These are phyloP conservation scores for Verticillium zaregamsianum DNA, from an alignment of 2,329 filamentous ascomycete genomes.

Conservation along the genomic window DNA sequence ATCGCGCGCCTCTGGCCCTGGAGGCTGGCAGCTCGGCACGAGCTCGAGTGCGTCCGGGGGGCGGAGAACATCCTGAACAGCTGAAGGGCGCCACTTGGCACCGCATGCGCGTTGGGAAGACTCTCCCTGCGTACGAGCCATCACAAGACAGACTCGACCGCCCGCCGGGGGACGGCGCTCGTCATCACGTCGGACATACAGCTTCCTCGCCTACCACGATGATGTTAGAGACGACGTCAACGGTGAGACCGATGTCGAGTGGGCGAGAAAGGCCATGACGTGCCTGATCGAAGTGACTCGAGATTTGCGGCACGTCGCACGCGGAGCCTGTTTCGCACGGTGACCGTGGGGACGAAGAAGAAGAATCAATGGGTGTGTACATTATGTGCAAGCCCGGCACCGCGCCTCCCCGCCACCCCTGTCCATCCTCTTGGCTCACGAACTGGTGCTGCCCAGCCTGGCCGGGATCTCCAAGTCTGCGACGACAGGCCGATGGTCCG, in stretches of 20 bases:
- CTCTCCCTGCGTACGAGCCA: not conserved
- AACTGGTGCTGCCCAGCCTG: not conserved
- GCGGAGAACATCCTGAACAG: not conserved
- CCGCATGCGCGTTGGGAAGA: not conserved
- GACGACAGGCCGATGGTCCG: constrained; percentile 26
- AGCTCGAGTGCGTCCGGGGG: not conserved
- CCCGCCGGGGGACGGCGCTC: not conserved
- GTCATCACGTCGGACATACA: not conserved
- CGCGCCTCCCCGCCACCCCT: not conserved
- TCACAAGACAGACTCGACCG: not conserved
- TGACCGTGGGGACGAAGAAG: not conserved
- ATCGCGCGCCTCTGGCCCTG: not conserved
- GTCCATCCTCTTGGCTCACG: not conserved
- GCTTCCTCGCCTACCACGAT: not conserved
- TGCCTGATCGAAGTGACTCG: constrained; percentile 5
- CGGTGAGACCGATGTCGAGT: not conserved
- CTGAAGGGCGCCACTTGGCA: not conserved
- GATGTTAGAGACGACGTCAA: not conserved
- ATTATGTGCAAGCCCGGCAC: not conserved
- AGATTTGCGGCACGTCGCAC: constrained; percentile 7
- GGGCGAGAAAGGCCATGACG: not conserved
- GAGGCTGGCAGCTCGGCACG: not conserved
- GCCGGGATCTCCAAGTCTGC: constrained; percentile 17
- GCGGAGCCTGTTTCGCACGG: not conserved
- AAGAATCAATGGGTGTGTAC: not conserved